Percentiles rank a stretch among this genome's conserved stretches.
These are phyloP conservation scores for Candida railenensis DNA, from an alignment of 805 yeast genomes.

Conservation along the genomic window DNA sequence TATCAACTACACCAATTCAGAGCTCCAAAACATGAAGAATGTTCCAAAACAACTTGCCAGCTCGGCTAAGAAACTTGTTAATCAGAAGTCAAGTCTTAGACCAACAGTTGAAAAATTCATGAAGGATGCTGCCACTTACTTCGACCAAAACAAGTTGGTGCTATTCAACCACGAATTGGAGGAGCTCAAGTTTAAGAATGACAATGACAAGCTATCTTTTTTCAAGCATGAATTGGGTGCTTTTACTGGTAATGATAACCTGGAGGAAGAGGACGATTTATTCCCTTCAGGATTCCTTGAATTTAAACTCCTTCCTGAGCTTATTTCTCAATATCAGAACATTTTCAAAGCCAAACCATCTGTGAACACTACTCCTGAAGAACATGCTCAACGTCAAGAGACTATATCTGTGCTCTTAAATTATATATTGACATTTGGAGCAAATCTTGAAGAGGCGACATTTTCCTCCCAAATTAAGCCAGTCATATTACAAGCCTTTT, in stretches of 20 bases:
- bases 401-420: conserved; percentile 37
- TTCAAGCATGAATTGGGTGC: conserved; percentile 30
- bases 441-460: conserved; percentile 24
- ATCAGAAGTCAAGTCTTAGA: conserved; percentile 34
- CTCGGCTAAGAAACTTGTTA: conserved; percentile 40
- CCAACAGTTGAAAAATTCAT: conserved; percentile 27
- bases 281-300: conserved; percentile 57
- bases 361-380: conserved; percentile 26
- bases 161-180: conserved; percentile 51
- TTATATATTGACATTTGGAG: conserved; percentile 38
- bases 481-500: conserved; percentile 59
- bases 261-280: conserved; percentile 10
- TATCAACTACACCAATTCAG: conserved; percentile 4
- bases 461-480: conserved; percentile 54
- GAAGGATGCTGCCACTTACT: conserved; percentile 19
- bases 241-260: conserved; percentile 12
- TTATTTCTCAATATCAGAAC: conserved; percentile 45
- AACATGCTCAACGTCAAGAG: conserved; percentile 34
- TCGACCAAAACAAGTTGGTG: conserved; percentile 47
- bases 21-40: conserved; percentile 9
- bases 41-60: conserved; percentile 39
- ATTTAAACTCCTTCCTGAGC: conserved; percentile 67
- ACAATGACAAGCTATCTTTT: conserved; percentile 51
- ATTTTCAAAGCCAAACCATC: conserved; percentile 25
- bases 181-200: conserved; percentile 53